phyloP scores from a whole-genome alignment of 2,329 filamentous ascomycete genomes.

The Daldinia sp. region DNA sequence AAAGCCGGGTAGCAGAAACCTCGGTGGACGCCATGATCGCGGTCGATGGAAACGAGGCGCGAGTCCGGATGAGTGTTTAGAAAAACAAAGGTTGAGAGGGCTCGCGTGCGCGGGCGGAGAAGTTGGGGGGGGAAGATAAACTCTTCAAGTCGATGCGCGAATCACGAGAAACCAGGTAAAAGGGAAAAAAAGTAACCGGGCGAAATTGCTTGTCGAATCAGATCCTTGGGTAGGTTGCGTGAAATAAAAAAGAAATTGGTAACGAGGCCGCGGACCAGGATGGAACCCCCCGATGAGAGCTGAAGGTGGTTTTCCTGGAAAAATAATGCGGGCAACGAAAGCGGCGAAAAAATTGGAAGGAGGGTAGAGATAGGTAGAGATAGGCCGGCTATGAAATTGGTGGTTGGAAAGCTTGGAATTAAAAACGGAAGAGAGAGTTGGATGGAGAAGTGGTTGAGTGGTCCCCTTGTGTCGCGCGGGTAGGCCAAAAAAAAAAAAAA shows the following conservation, averaged over 20 bases:
- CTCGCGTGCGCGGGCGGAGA: constrained; percentile 16
- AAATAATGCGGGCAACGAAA: constrained; percentile 12
- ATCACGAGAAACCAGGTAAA: constrained; percentile 14
- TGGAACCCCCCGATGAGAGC: constrained; percentile 23
- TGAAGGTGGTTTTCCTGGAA: constrained; percentile 15
- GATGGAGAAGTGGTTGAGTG: neutral
- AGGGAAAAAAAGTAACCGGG: neutral
- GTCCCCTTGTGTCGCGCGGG: neutral
- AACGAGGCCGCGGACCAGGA: neutral
- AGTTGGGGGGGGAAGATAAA: neutral
- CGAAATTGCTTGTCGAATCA: constrained; percentile 46
- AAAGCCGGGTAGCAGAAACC: constrained; percentile 93
- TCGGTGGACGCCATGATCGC: constrained; percentile 52
- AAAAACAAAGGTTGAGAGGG: neutral
- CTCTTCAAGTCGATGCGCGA: constrained; percentile 18
- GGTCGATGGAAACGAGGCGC: constrained; percentile 13
- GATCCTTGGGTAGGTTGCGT: constrained; percentile 1
- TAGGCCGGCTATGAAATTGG: constrained; percentile 18
- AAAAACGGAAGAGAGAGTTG: neutral
- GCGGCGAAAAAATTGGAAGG: constrained; percentile 4
- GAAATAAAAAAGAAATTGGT: neutral
- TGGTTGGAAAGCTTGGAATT: neutral
- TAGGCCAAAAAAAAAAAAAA: neutral
- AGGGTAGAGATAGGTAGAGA: constrained; percentile 14
- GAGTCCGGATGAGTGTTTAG: constrained; percentile 7